These are phyloP conservation scores for Coniophora puteana DNA, from an alignment of 1,284 basidiomycete species.

Conservation along the genomic window DNA sequence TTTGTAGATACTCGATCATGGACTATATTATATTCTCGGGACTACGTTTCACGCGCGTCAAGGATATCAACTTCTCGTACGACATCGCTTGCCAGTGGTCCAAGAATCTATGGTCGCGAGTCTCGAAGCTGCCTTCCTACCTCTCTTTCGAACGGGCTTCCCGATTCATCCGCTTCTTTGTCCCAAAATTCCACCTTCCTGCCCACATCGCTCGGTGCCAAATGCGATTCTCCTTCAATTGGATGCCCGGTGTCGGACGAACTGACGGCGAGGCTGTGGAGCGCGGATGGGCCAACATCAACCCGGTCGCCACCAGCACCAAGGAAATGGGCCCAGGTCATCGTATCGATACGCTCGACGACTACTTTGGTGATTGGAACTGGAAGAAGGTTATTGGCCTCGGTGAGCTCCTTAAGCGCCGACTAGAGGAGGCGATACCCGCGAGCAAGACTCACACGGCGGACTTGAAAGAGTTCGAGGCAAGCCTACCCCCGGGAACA, in stretches of 20 bases:
- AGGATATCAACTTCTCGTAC: conserved; percentile 8
- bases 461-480: no score
- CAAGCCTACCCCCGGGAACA: no score
- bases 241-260: conserved; percentile 4
- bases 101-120: conserved; percentile 9
- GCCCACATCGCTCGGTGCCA: conserved; percentile 8
- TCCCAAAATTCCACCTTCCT: conserved; percentile 10
- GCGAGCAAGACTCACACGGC: no score
- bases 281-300: conserved; percentile 12
- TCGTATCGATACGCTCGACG: conserved; percentile 16
- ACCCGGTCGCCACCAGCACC: conserved; percentile 8
- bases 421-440: no score
- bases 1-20: background rate
- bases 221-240: conserved; percentile 11
- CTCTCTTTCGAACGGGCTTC: no score
- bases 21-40: background rate
- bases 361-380: conserved; percentile 10
- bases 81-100: conserved; percentile 17
- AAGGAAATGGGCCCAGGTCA: conserved; percentile 13
- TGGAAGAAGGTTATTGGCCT: conserved; percentile 8
- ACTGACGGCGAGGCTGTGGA: conserved; percentile 16
- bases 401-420: no score
- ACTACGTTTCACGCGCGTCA: background rate
- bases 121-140: background rate
- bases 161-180: background rate